Evolutionary conservation across 345 rosid species (phyloP).

Genomic region (Rubroshorea leprosula): DNA sequence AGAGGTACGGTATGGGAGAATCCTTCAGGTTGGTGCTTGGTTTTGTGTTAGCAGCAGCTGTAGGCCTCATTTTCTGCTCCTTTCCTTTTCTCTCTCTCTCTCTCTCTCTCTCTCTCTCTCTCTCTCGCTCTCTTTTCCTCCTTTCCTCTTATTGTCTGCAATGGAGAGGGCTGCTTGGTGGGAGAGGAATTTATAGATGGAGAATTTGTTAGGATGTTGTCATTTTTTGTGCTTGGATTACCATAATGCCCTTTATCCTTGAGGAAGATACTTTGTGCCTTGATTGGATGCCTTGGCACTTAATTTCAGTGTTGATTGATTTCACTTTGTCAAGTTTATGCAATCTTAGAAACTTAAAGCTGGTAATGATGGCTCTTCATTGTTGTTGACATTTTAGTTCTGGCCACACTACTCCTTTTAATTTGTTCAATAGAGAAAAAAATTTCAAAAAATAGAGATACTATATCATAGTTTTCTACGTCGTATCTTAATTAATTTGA

Average conservation of each 20-base stretch:
- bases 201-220: not conserved
- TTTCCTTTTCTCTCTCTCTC: not conserved
- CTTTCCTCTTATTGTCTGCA: not conserved
- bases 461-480: too few species aligned
- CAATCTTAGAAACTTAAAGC: not conserved
- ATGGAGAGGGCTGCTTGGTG: not conserved
- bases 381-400: not conserved
- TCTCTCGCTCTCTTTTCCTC: not conserved
- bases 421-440: too few species aligned
- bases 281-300: not conserved
- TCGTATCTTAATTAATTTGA: too few species aligned
- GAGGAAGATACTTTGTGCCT: slow-evolving; percentile 14
- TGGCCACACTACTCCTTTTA: not conserved
- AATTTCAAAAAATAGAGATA: too few species aligned
- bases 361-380: not conserved
- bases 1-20: slow-evolving; percentile 44
- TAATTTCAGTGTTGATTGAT: not conserved
- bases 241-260: slow-evolving; percentile 2
- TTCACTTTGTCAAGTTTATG: not conserved
- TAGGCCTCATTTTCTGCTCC: slow-evolving; percentile 6
- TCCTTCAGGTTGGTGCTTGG: slow-evolving; percentile 27
- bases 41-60: slow-evolving; percentile 8
- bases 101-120: not conserved
- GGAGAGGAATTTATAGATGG: slow-evolving; percentile 10
- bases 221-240: not conserved